These are phyloP conservation scores for Calonectria hawksworthii DNA, from an alignment of 2,329 filamentous ascomycete species.

Conservation along the genomic window DNA sequence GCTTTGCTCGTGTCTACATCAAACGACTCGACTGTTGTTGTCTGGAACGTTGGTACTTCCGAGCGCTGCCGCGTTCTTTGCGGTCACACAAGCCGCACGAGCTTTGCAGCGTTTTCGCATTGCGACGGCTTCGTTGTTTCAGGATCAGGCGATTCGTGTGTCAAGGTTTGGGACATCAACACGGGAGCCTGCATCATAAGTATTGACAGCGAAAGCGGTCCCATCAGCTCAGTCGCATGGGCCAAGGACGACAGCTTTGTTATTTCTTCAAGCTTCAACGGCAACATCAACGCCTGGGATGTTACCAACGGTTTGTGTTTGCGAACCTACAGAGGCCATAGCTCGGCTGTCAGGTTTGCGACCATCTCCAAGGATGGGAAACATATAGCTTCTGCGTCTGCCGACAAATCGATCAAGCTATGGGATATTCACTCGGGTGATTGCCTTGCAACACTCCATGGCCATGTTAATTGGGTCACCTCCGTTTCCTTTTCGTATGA, in stretches of 20 bases:
- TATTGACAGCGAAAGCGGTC: not conserved
- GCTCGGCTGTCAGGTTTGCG: not conserved
- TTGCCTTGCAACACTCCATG: not conserved
- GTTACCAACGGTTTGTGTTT: not conserved
- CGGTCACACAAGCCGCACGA: not conserved
- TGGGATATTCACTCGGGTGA: not conserved
- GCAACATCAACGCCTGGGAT: not conserved
- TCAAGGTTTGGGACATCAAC: not conserved
- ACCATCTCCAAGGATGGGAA: constrained; percentile 26
- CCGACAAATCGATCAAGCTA: constrained; percentile 9
- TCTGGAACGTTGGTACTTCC: not conserved
- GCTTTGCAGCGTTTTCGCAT: not conserved
- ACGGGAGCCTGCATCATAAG: not conserved
- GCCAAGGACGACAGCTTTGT: not conserved
- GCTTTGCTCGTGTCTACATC: not conserved
- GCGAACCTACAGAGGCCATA: not conserved
- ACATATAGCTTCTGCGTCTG: constrained; percentile 14
- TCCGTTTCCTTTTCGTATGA: constrained; percentile 12
- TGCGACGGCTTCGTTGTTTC: not conserved
- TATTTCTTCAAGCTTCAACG: not conserved
- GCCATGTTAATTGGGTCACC: not conserved
- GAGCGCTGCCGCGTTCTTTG: not conserved
- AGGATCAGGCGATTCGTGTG: not conserved
- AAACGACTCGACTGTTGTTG: not conserved
- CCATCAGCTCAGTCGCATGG: not conserved